Conservation (phyloP, 305 asterid genomes). For the Fraxinus platypoda region DNA sequence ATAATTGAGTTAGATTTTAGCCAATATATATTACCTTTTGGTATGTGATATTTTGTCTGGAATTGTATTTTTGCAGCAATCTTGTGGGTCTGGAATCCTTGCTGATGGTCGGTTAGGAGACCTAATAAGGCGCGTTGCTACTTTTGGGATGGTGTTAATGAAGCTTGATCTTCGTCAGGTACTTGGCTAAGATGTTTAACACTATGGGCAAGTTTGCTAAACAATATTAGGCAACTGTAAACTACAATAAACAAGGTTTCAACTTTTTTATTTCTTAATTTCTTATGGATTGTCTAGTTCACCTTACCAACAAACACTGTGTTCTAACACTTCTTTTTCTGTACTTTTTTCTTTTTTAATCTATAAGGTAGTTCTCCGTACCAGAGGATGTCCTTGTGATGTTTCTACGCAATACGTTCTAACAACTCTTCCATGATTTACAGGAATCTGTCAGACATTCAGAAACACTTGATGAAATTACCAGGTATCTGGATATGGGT, state of each 20-base stretch:
- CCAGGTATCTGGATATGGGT: constrained; percentile 83
- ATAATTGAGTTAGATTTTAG: not conserved
- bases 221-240: not conserved
- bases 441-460: constrained; percentile 95
- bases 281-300: not conserved
- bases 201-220: not conserved
- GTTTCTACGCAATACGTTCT: constrained; percentile 13
- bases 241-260: not conserved
- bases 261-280: not conserved
- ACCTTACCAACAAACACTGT: not conserved
- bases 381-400: not conserved
- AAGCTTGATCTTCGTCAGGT: constrained; percentile 99
- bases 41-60: constrained; percentile 10
- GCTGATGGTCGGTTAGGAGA: constrained; percentile 95
- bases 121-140: constrained; percentile 83
- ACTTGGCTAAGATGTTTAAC: not conserved
- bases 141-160: constrained; percentile 93
- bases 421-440: constrained; percentile 23
- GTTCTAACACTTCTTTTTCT: not conserved
- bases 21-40: not conserved
- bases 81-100: constrained; percentile 82
- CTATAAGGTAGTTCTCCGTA: not conserved
- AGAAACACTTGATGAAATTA: constrained; percentile 93
- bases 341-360: not conserved
- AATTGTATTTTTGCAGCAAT: constrained; percentile 53